Evolutionary conservation across 805 yeast genomes (phyloP), one percentile per base, ranked within the genome.

Genomic region (Metschnikowia continentalis): DNA sequence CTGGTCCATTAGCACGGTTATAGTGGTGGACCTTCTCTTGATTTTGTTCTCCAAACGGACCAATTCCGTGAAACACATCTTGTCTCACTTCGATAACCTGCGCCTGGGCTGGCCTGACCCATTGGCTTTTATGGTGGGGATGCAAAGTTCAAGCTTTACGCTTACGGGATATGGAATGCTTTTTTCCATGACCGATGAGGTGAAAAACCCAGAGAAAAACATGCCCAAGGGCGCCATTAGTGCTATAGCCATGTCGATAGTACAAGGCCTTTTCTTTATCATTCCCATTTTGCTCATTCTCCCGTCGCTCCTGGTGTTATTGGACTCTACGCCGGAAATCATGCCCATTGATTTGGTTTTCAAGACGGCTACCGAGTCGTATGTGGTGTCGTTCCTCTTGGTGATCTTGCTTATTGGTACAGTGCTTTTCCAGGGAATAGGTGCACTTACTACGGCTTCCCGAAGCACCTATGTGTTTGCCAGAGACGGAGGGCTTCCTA

Each of bases 101-200:
- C 66, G 89, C 46, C 83, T 90, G 5, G 95, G 94, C 3, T 87
- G 90, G 86, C 85, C 88, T 15, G 78, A 74, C 45, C 76, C 81
- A 1, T 59, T 88, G 53, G 89, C 94, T 1, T 88, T 88, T 54
- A 68, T 88, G 47, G 81, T 88, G 41, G 94, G 94, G 0, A 78
- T 88, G 51, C 90, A 86, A 66, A 86, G 88, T 54, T 83, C 90
- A 1, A 82, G 87, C 32, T 86, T 86, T 67, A 87, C 92, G 20
- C 73, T 88, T 61, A 88, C 88, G 53, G 96, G 94, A 0, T 88
- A 86, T 65, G 92, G 92, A 26, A 82, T 88, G 80, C 72, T 88
- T 26, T 87, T 89, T 17, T 83, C 92, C 5, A 79, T 88, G 74
- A 82, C 90, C 43, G 96, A 88, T 60, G 96, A 88, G 67, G 94